Evolutionary conservation across 2,329 filamentous ascomycete species (phyloP).

Genomic region (Aureobasidium sp.): DNA sequence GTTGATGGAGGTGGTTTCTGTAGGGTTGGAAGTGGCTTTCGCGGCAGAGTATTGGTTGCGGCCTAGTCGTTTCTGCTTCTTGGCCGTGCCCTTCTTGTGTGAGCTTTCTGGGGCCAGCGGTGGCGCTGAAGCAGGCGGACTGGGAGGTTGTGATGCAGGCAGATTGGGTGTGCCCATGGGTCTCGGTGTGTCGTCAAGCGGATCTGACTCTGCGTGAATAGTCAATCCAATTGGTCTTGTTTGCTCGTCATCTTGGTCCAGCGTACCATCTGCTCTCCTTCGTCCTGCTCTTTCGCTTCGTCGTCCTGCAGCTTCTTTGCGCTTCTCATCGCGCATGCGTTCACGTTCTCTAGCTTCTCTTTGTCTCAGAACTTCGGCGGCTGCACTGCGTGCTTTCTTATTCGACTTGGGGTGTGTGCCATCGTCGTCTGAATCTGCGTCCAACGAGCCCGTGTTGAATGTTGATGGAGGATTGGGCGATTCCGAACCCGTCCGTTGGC

Average conservation of each 20-base stretch:
- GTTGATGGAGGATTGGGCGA: conserved; percentile 55
- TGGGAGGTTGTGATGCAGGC: conserved; percentile 36
- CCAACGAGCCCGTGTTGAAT: conserved; percentile 40
- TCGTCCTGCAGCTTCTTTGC: conserved; percentile 68
- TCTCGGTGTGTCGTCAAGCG: conserved; percentile 59
- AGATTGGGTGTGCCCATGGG: conserved; percentile 31
- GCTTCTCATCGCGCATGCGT: conserved; percentile 63
- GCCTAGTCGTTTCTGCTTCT: conserved; percentile 52
- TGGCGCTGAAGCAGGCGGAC: conserved; percentile 30
- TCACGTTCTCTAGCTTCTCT: conserved; percentile 57
- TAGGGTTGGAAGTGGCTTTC: conserved; percentile 42
- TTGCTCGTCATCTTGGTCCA: not conserved
- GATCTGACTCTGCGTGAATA: conserved; percentile 58
- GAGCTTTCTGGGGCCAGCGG: conserved; percentile 38
- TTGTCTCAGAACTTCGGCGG: conserved; percentile 48
- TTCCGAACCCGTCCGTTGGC: conserved; percentile 74
- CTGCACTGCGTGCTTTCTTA: conserved; percentile 41
- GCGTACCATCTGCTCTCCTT: conserved; percentile 70
- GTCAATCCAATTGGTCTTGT: conserved; percentile 21
- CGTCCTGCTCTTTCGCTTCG: conserved; percentile 76
- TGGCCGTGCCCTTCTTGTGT: conserved; percentile 58
- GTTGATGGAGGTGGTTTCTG: conserved; percentile 19
- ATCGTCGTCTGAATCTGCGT: conserved; percentile 64
- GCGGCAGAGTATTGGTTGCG: conserved; percentile 71
- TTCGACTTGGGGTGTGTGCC: conserved; percentile 20